Percentiles rank a stretch among this genome's conserved stretches.
Conservation (phyloP, 345 rosid genomes). For the Salix suchowensis region DNA sequence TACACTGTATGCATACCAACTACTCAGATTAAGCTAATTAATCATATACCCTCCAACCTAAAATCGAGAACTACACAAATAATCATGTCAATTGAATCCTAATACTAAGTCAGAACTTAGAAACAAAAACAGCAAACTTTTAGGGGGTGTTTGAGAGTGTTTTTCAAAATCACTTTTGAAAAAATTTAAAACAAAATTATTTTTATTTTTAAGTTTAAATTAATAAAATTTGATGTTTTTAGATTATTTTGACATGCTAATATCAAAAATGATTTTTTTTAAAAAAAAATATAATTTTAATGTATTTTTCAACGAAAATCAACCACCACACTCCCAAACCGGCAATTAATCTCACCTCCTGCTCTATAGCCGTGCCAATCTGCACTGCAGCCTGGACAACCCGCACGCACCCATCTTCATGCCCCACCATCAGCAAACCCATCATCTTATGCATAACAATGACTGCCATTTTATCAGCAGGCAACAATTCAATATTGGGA, state of each 20-base stretch:
- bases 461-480: conserved; percentile 91
- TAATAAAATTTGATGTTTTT: too few species aligned
- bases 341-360: conserved; percentile 50
- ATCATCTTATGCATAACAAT: conserved; percentile 96
- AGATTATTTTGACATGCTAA: too few species aligned
- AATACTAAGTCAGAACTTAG: background rate
- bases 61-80: background rate
- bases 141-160: background rate
- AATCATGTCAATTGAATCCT: background rate
- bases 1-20: background rate
- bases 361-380: conserved; percentile 82
- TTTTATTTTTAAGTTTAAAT: too few species aligned
- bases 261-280: too few species aligned
- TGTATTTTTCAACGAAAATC: too few species aligned
- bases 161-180: too few species aligned
- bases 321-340: too few species aligned
- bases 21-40: background rate
- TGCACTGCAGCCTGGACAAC: conserved; percentile 86
- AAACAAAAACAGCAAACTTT: background rate
- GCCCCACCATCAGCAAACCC: conserved; percentile 65
- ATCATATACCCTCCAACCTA: background rate
- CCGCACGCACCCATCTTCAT: conserved; percentile 61
- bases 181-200: too few species aligned
- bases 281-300: too few species aligned
- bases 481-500: conserved; percentile 65